A percentile compares a stretch with the other conserved stretches of the same genome.
These are phyloP conservation scores for Aspergillus niger DNA, from an alignment of 2,329 filamentous ascomycete genomes.

Conservation along the genomic window DNA sequence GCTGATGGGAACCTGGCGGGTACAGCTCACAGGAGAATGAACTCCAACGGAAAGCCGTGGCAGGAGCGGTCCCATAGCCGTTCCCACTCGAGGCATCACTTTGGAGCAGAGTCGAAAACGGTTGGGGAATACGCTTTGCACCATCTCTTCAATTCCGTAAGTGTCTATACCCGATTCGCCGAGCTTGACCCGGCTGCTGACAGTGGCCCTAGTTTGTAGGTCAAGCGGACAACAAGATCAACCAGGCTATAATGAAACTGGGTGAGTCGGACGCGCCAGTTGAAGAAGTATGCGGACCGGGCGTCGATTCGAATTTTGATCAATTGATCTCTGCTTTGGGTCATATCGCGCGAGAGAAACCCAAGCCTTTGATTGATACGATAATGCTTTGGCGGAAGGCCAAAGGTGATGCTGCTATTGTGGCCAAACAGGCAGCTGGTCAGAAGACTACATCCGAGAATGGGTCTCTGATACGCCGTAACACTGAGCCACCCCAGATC, in stretches of 20 bases:
- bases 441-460: slow-evolving; percentile 42
- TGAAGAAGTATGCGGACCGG: slow-evolving; percentile 86
- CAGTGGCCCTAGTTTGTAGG: slow-evolving; percentile 70
- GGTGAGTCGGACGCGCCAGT: slow-evolving; percentile 81
- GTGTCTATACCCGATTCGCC: slow-evolving; percentile 32
- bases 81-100: slow-evolving; percentile 69
- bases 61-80: slow-evolving; percentile 74
- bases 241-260: slow-evolving; percentile 77
- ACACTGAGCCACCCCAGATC: slow-evolving; percentile 69
- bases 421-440: slow-evolving; percentile 54
- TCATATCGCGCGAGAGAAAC: slow-evolving; percentile 90
- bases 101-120: slow-evolving; percentile 75
- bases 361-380: slow-evolving; percentile 91
- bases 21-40: slow-evolving; percentile 44
- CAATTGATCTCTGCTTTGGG: slow-evolving; percentile 91
- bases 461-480: slow-evolving; percentile 62
- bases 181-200: slow-evolving; percentile 33
- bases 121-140: slow-evolving; percentile 98
- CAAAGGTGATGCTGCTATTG: slow-evolving; percentile 84
- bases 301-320: slow-evolving; percentile 85
- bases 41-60: slow-evolving; percentile 66
- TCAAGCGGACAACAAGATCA: slow-evolving; percentile 94
- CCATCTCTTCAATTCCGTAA: slow-evolving; percentile 87
- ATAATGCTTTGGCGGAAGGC: slow-evolving; percentile 98
- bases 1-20: slow-evolving; percentile 28